Evolutionary conservation across 2,329 filamentous ascomycete species (phyloP).

Genomic region (Aspergillus intermedius): DNA sequence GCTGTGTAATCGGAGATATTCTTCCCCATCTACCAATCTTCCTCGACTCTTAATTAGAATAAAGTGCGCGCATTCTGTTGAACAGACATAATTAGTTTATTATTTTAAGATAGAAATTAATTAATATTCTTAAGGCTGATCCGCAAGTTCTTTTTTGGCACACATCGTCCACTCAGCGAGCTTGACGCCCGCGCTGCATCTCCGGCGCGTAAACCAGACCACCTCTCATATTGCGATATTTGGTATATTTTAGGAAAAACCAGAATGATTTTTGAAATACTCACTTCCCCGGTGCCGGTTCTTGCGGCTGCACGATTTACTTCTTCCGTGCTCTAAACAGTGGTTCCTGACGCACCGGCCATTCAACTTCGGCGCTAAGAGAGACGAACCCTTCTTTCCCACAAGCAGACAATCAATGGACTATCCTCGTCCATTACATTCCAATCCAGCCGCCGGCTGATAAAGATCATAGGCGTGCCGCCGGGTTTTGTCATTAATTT

Average conservation of each 20-base stretch:
- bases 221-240: neutral
- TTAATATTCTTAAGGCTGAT: neutral
- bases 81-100: no score
- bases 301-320: neutral
- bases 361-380: slow-evolving; percentile 14
- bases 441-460: slow-evolving; percentile 16
- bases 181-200: neutral
- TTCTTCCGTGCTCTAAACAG: neutral
- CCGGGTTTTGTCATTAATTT: slow-evolving; percentile 3
- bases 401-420: neutral
- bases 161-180: neutral
- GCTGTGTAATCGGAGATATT: neutral
- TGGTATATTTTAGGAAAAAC: neutral
- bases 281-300: neutral
- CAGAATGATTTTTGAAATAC: neutral
- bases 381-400: slow-evolving; percentile 1
- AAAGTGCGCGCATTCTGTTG: neutral
- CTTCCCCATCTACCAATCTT: neutral
- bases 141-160: neutral
- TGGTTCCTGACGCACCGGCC: neutral
- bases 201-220: neutral
- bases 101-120: neutral
- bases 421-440: neutral
- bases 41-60: no score
- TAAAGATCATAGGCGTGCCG: slow-evolving; percentile 8